A percentile compares a stretch with the other conserved stretches of the same genome.
phyloP scores from a whole-genome alignment of 257 asterid species.

The Plantago ovata region DNA sequence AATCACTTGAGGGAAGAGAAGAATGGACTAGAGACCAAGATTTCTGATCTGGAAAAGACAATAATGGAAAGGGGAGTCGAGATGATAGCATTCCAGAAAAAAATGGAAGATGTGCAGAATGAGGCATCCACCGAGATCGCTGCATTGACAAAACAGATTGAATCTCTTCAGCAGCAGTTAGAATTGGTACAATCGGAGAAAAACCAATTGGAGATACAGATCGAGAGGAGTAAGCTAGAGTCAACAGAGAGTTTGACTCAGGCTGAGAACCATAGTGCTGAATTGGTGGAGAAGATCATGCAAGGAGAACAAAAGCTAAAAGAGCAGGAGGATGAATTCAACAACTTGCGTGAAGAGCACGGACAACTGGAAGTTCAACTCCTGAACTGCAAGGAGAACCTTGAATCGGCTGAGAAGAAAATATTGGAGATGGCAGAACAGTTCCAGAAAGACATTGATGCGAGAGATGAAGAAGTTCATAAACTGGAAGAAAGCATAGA shows the following conservation, averaged over 20 bases:
- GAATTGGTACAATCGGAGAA: slow-evolving; percentile 37
- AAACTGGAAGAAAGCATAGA: slow-evolving; percentile 55
- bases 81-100: slow-evolving; percentile 30
- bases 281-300: slow-evolving; percentile 34
- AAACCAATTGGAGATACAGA: slow-evolving; percentile 27
- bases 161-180: slow-evolving; percentile 28
- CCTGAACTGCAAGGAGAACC: slow-evolving; percentile 37
- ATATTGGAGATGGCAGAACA: slow-evolving; percentile 45
- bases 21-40: slow-evolving; percentile 23
- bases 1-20: slow-evolving; percentile 37
- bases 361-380: slow-evolving; percentile 35
- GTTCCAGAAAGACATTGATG: slow-evolving; percentile 34
- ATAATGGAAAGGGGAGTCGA: slow-evolving; percentile 31
- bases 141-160: slow-evolving; percentile 31
- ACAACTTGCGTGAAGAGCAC: slow-evolving; percentile 44
- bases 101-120: slow-evolving; percentile 34
- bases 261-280: slow-evolving; percentile 31
- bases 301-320: slow-evolving; percentile 34
- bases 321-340: slow-evolving; percentile 43
- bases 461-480: slow-evolving; percentile 42
- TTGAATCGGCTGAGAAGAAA: slow-evolving; percentile 37
- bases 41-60: slow-evolving; percentile 29
- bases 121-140: slow-evolving; percentile 33
- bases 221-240: slow-evolving; percentile 36
- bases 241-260: slow-evolving; percentile 30